Evolutionary conservation across 306 rosid genomes (phyloP).

Genomic region (Fragaria nilgerrensis): DNA sequence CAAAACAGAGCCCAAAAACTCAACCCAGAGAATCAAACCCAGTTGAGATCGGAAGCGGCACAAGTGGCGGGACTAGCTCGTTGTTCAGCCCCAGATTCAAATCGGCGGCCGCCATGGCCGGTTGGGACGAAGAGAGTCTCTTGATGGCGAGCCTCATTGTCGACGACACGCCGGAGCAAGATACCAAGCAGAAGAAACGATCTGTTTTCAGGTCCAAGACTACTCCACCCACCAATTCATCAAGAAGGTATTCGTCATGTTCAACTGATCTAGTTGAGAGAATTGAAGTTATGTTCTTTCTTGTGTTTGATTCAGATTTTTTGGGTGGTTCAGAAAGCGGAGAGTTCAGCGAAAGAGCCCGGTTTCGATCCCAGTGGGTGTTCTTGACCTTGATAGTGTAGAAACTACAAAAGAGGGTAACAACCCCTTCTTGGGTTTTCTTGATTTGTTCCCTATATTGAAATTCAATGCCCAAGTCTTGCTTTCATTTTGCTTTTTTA

Average conservation of each 20-base stretch:
- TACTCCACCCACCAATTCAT: conserved; percentile 62
- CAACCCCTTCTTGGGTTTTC: neutral
- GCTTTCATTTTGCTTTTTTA: neutral
- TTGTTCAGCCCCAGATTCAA: conserved; percentile 79
- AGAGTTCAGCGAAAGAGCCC: conserved; percentile 53
- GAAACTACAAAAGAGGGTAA: conserved; percentile 55
- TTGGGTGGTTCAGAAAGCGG: conserved; percentile 57
- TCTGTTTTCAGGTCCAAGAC: conserved; percentile 46
- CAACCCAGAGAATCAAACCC: conserved; percentile 17
- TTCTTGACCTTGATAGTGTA: conserved; percentile 70
- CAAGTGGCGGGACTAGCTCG: conserved; percentile 6
- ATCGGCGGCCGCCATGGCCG: conserved; percentile 90
- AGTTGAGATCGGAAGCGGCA: conserved; percentile 22
- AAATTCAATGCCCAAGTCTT: neutral
- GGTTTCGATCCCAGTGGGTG: conserved; percentile 38
- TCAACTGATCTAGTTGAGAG: neutral
- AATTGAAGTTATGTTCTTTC: neutral
- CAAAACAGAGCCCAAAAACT: conserved; percentile 29
- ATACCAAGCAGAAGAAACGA: conserved; percentile 48
- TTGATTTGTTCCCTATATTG: neutral
- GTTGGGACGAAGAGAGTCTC: conserved; percentile 93
- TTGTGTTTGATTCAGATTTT: neutral
- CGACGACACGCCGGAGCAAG: conserved; percentile 82
- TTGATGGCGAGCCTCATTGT: conserved; percentile 66
- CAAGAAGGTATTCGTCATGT: conserved; percentile 49